Conservation (phyloP, 208 protist species). For the Acanthamoeba rhysodes region DNA sequence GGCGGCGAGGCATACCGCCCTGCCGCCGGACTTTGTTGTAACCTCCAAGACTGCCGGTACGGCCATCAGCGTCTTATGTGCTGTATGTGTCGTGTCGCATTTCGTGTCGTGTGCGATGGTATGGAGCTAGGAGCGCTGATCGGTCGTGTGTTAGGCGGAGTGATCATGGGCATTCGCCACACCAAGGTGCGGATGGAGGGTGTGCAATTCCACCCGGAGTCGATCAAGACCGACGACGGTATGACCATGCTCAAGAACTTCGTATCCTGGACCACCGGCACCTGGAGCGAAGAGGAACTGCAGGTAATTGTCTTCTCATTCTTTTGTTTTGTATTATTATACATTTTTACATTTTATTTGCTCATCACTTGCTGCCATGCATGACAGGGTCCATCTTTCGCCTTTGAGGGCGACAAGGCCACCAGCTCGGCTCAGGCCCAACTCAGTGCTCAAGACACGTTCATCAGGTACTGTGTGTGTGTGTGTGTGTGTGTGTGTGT, state of each 20-base stretch:
- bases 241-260: conserved; percentile 82
- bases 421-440: not conserved
- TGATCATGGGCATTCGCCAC: conserved; percentile 88
- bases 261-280: conserved; percentile 46
- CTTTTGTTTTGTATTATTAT: not conserved
- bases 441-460: not conserved
- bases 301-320: conserved; percentile 16
- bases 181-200: conserved; percentile 79
- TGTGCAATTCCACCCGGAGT: conserved; percentile 88
- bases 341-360: not conserved
- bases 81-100: too few relatives aligned
- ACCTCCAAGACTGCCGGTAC: conserved; percentile 69
- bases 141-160: conserved; percentile 28
- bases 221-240: conserved; percentile 85
- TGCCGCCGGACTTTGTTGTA: conserved; percentile 76
- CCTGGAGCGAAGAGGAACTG: conserved; percentile 8
- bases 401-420: not conserved
- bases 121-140: not conserved
- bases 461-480: not conserved
- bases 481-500: too few relatives aligned
- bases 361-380: not conserved
- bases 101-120: too few relatives aligned
- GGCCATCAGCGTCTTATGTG: not conserved
- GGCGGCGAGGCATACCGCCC: conserved; percentile 36
- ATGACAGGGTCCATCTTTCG: not conserved